These are phyloP conservation scores for Fusarium duplospermum DNA, from an alignment of 2,329 filamentous ascomycete genomes.

Conservation along the genomic window DNA sequence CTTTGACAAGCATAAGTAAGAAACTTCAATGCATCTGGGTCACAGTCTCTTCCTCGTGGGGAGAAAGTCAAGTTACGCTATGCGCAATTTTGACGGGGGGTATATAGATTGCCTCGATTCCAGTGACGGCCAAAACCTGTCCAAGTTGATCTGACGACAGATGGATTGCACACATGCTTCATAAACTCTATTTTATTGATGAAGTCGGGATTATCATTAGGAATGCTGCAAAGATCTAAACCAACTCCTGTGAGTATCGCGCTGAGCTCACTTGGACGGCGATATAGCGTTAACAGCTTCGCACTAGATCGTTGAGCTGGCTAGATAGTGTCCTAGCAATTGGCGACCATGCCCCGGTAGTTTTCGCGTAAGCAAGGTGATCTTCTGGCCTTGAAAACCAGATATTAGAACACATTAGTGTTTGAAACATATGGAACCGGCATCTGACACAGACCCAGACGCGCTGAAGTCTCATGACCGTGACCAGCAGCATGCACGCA, in stretches of 20 bases:
- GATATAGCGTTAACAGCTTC: too few species aligned
- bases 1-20: neutral
- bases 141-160: rapidly evolving
- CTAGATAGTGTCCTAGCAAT: too few species aligned
- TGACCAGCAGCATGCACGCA: neutral
- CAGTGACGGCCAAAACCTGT: neutral
- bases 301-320: too few species aligned
- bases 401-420: neutral
- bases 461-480: neutral
- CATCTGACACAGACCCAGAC: neutral
- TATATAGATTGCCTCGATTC: too few species aligned
- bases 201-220: too few species aligned
- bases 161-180: neutral
- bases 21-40: neutral
- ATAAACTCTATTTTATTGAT: neutral
- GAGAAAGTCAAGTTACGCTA: too few species aligned
- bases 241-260: too few species aligned
- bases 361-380: too few species aligned
- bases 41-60: neutral
- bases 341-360: too few species aligned
- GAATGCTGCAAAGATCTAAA: too few species aligned
- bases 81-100: too few species aligned
- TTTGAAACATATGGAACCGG: neutral
- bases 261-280: too few species aligned
- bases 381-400: neutral